Conservation (phyloP, 345 rosid genomes). For the Aquilaria yunnanensis region DNA sequence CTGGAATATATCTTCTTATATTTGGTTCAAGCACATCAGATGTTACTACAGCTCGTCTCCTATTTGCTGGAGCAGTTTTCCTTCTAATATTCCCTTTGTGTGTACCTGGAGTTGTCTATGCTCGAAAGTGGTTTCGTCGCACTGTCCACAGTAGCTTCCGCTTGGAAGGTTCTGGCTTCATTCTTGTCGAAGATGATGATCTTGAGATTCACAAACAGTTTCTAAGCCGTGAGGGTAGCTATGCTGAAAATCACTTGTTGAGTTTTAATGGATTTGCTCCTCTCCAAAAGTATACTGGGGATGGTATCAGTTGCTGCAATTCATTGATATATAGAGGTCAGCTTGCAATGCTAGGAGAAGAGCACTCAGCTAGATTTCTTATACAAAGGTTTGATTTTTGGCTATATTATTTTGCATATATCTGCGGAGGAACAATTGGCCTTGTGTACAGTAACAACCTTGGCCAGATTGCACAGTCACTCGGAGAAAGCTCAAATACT, state of each 20-base stretch:
- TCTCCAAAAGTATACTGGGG: slow-evolving; percentile 20
- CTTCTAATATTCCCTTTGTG: slow-evolving; percentile 68
- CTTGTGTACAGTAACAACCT: slow-evolving; percentile 93
- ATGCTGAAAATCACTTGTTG: slow-evolving; percentile 26
- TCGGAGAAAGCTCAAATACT: slow-evolving; percentile 53
- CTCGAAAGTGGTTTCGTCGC: slow-evolving; percentile 66
- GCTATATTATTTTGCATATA: slow-evolving; percentile 75
- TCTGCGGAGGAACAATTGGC: slow-evolving; percentile 96
- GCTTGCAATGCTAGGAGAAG: slow-evolving; percentile 64
- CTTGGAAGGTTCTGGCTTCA: slow-evolving; percentile 52
- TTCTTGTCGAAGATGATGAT: slow-evolving; percentile 76
- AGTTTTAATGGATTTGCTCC: slow-evolving; percentile 16
- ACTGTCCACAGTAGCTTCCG: slow-evolving; percentile 57
- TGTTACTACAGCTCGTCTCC: slow-evolving; percentile 34
- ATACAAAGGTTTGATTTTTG: slow-evolving; percentile 76
- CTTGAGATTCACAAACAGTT: slow-evolving; percentile 85
- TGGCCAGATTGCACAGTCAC: slow-evolving; percentile 91
- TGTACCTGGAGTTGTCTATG: slow-evolving; percentile 73
- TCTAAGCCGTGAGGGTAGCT: slow-evolving; percentile 35
- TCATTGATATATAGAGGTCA: slow-evolving; percentile 46
- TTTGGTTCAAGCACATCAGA: slow-evolving; percentile 37
- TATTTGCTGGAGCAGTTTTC: slow-evolving; percentile 66
- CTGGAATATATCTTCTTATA: slow-evolving; percentile 75
- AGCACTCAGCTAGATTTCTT: slow-evolving; percentile 52
- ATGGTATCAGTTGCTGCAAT: slow-evolving; percentile 37